Evolutionary conservation across 2,329 filamentous ascomycete species (phyloP).

Genomic region (Colletotrichum cereale): DNA sequence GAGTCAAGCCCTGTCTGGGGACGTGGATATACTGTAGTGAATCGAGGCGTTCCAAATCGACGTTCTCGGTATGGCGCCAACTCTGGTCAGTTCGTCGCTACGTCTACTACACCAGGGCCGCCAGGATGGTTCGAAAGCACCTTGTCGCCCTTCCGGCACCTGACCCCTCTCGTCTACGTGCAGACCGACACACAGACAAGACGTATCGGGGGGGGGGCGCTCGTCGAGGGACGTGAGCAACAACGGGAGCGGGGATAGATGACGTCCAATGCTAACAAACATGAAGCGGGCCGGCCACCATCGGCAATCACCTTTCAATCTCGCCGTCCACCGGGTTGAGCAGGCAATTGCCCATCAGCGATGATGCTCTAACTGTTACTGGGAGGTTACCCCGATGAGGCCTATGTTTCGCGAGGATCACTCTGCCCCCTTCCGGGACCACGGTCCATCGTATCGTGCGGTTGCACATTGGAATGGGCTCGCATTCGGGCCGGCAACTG

Average conservation of each 20-base stretch:
- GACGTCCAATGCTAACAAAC: too few relatives aligned
- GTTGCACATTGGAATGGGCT: not conserved
- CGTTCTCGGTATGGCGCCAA: too few relatives aligned
- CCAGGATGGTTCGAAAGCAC: too few relatives aligned
- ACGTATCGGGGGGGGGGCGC: too few relatives aligned
- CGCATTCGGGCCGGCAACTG: not conserved
- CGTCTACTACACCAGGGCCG: too few relatives aligned
- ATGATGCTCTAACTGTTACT: not conserved
- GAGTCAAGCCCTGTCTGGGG: too few relatives aligned
- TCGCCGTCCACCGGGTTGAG: not conserved
- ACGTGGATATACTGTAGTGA: too few relatives aligned
- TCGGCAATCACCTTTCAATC: not conserved
- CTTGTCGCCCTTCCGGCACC: not conserved
- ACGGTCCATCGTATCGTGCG: not conserved
- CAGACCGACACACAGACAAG: too few relatives aligned
- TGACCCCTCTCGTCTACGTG: too few relatives aligned
- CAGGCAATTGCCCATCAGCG: not conserved
- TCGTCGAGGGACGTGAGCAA: too few relatives aligned
- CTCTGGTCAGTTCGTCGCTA: not conserved
- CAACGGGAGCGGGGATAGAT: too few relatives aligned
- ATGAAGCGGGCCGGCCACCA: not conserved
- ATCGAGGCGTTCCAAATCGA: too few relatives aligned
- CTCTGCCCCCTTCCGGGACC: not conserved
- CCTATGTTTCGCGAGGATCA: not conserved
- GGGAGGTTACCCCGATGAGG: not conserved